A percentile compares a stretch with the other conserved stretches of the same genome.
phyloP scores from a whole-genome alignment of 306 rosid genomes.

The Biancaea sappan region DNA sequence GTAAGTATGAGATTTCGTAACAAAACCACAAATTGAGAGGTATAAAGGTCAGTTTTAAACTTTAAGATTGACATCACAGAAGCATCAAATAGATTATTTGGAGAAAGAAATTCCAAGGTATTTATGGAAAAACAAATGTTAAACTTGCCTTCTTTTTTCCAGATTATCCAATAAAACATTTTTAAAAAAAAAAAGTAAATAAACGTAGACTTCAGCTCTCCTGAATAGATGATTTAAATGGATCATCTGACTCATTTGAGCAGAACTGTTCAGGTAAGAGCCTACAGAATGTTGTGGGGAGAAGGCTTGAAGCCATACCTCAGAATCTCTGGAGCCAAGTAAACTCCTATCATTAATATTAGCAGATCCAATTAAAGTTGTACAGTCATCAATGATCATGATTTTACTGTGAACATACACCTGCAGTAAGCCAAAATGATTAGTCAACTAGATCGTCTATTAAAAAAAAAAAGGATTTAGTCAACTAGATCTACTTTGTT shows the following conservation, averaged over 20 bases:
- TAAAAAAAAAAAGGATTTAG: no score
- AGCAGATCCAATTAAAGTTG: slow-evolving; percentile 90
- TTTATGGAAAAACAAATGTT: background rate
- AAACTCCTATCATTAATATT: slow-evolving; percentile 97
- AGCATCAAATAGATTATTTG: slow-evolving; percentile 15
- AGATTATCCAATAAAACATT: background rate
- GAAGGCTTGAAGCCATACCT: slow-evolving; percentile 54
- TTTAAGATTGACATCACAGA: slow-evolving; percentile 12
- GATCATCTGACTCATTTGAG: background rate
- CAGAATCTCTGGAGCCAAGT: slow-evolving; percentile 96
- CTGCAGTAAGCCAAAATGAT: slow-evolving; percentile 47
- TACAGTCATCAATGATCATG: slow-evolving; percentile 87
- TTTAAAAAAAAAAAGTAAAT: background rate
- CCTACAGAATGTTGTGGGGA: background rate
- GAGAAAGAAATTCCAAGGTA: slow-evolving; percentile 15
- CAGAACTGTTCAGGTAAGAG: background rate
- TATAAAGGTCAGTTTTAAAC: background rate
- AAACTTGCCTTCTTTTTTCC: slow-evolving; percentile 23
- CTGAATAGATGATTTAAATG: slow-evolving; percentile 10
- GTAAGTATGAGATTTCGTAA: background rate
- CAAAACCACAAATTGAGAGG: background rate
- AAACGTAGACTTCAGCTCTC: background rate
- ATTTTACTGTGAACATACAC: slow-evolving; percentile 97
- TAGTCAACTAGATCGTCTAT: slow-evolving; percentile 34
- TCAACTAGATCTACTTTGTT: slow-evolving; percentile 23